Base-by-base conservation (phyloP, 2,329 filamentous ascomycete species). In the Sarocladium oryzae region DNA sequence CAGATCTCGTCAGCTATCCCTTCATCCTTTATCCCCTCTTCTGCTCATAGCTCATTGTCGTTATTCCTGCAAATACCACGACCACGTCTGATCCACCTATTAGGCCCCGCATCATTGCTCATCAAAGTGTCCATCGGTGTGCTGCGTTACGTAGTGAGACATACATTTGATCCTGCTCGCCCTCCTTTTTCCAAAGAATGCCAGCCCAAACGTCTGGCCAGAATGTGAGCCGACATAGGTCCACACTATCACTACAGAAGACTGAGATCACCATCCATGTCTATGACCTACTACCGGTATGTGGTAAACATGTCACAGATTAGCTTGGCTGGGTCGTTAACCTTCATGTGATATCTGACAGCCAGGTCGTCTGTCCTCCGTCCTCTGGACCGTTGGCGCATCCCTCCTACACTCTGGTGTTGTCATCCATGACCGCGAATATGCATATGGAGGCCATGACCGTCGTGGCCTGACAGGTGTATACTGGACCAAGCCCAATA, bases 371-470 rank as follows among this genome's bases (percentile, higher is more conserved):
- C 67, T 93, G 35, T 85, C 88, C n/a, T 83, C 85, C 0, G 60
- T 89, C 11, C 77, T 95, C 26, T 95, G 89, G 89, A 78, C 82
- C 18, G 65, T 92, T 51, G 89, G 89, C 53, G 79, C 85, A 41
- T 88, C 85, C 4, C 81, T 95, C 30, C 78, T 93, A 4, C 89
- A 95, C 65, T 88, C 88, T 0, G 89, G 88, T 50, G 85, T 95
- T 51, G 87, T 90, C 36, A 88, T 93, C 67, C 84, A 85, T 63
- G 81, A 85, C 57, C 80, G 76, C 56, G 89, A 95, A 72, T 95
- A 93, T 64, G 89, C 89, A 20, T 95, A 89, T 61, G 89, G 89
- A 38, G 89, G 89, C 1, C 89, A 95, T 65, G 82, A 88, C 62
- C 79, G 79, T 58, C 79, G 72, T 48, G 79, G 79, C 21, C 67